Evolutionary conservation across 345 rosid genomes (phyloP), one percentile per base, ranked within the genome.

Genomic region (Populus ilicifolia): DNA sequence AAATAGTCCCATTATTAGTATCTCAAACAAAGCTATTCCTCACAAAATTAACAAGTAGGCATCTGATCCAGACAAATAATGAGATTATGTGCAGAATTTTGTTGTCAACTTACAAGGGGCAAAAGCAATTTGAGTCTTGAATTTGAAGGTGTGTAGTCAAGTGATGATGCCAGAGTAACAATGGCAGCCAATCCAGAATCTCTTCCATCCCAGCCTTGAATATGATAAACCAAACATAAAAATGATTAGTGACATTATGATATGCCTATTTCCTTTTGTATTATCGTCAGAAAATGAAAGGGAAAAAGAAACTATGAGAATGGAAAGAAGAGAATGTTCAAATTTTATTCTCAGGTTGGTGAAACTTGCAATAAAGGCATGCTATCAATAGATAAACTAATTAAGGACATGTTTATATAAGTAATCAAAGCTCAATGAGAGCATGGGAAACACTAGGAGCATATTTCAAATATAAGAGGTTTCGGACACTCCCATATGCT

Each of bases 61-160:
- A n/a, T n/a, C n/a, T n/a, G n/a, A n/a, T 38, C 54, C 33, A n/a
- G 44, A 43, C 6, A 41, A 1, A 2, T 52, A 25, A 76, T 29
- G 27, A 54, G 25, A 27, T 14, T 23, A 25, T 17, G 52, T 12
- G 59, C 59, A 74, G 21, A 76, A 65, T 62, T 67, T n/a, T 73
- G 23, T 33, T 68, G 18, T 36, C 27, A 17, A 88, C 94, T 89
- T 88, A 78, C 99, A 87, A 90, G 84, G 20, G 92, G 96, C 86
- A 95, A 84, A 79, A 93, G 86, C 81, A 88, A 77, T 75, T 85
- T 93, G 63, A 91, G 89, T 68, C 86, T 81, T 63, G 98, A 93
- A 78, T 82, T 78, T 61, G 98, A 95, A 78, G 92, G 78, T 39
- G 88, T 77, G 81, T 90, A 93, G 80, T 95, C 98, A 61, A 95